Percentiles rank a stretch among this genome's conserved stretches.
Conservation (phyloP, 2,329 filamentous ascomycete genomes). For the Alternaria alternata region DNA sequence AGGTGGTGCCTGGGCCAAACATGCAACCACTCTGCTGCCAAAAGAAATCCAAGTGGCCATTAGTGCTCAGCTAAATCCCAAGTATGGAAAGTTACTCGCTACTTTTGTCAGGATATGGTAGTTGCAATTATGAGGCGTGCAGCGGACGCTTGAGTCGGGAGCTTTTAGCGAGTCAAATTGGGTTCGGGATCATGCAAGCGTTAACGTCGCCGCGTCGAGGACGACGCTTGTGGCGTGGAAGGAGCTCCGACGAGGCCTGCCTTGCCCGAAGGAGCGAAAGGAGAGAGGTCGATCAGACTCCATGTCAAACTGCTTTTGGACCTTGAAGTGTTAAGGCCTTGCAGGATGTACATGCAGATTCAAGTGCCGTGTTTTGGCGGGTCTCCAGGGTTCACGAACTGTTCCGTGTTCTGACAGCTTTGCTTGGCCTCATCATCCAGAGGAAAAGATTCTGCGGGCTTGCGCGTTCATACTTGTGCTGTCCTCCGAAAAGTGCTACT, state of each 20-base stretch:
- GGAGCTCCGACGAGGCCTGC: neutral
- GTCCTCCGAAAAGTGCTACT: neutral
- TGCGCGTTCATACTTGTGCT: neutral
- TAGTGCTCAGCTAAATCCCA: neutral
- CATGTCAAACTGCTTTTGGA: neutral
- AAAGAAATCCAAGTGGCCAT: neutral
- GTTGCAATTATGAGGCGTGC: slow-evolving; percentile 1
- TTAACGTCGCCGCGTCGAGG: neutral
- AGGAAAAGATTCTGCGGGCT: neutral
- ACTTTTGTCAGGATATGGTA: neutral
- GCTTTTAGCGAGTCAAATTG: slow-evolving; percentile 6
- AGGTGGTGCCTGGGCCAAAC: neutral
- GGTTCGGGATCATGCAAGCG: slow-evolving; percentile 13
- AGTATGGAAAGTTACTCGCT: neutral
- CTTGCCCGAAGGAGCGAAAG: slow-evolving; percentile 7
- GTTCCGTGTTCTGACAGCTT: slow-evolving; percentile 8
- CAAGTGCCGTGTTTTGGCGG: slow-evolving; percentile 10
- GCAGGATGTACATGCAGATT: neutral
- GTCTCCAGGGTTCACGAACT: slow-evolving; percentile 7
- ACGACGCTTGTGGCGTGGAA: neutral
- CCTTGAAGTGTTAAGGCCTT: neutral
- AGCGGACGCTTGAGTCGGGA: slow-evolving; percentile 11
- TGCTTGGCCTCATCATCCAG: neutral
- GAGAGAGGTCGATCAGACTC: slow-evolving; percentile 6
- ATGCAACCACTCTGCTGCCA: neutral